Conservation (phyloP, 1,284 basidiomycete species). For the Volvariella volvacea region DNA sequence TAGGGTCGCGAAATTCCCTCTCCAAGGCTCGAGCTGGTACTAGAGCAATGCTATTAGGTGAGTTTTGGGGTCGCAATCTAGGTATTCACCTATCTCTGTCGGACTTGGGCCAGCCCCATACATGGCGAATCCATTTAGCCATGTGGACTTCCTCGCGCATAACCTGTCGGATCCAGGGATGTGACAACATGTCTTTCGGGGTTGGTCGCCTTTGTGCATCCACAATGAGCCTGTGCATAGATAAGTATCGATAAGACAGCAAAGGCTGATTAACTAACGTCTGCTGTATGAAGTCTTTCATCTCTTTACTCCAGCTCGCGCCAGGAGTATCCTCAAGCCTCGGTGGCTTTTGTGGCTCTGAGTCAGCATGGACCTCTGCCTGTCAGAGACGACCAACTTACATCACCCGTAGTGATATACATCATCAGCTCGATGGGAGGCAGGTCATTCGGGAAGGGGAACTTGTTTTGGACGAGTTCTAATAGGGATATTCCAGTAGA, state of each 20-base stretch:
- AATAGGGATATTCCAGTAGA: conserved; percentile 91
- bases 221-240: conserved; percentile 42
- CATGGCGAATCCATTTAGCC: conserved; percentile 84
- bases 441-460: conserved; percentile 91
- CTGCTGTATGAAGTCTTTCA: conserved; percentile 90
- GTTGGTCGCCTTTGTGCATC: conserved; percentile 67
- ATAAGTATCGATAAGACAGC: conserved; percentile 7
- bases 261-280: conserved; percentile 50
- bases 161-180: conserved; percentile 81
- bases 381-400: conserved; percentile 25
- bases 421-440: conserved; percentile 92
- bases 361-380: conserved; percentile 3
- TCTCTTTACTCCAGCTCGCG: conserved; percentile 66
- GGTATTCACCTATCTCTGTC: too few relatives aligned
- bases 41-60: too few relatives aligned
- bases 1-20: too few relatives aligned
- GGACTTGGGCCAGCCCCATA: conserved; percentile 77
- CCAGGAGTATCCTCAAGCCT: conserved; percentile 69
- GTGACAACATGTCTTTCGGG: conserved; percentile 79
- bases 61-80: too few relatives aligned
- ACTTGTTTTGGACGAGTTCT: conserved; percentile 91
- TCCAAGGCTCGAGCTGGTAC: too few relatives aligned
- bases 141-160: conserved; percentile 85
- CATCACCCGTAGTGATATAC: conserved; percentile 82
- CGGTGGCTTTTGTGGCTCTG: conserved; percentile 57